phyloP scores from a whole-genome alignment of 192 early-diverging fungal species.

The Chytriomyces sp. region DNA sequence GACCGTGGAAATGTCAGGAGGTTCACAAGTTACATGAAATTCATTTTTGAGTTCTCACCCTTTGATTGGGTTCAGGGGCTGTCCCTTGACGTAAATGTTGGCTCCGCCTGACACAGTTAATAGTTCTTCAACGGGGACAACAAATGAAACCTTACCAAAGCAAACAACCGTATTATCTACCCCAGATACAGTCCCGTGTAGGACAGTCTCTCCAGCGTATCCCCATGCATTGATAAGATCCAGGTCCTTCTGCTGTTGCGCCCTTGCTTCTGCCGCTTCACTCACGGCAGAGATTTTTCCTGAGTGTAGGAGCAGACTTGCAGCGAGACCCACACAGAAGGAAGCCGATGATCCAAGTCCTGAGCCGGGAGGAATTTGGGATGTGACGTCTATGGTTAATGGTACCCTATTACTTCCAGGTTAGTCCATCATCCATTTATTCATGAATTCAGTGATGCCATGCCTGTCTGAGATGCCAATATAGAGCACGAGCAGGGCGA shows the following conservation, averaged over 20 bases:
- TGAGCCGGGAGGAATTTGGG: slow-evolving; percentile 85
- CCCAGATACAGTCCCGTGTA: slow-evolving; percentile 94
- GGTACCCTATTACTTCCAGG: background rate
- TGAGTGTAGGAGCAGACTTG: slow-evolving; percentile 65
- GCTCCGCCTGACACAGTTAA: no score
- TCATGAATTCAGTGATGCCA: background rate
- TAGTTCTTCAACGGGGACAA: background rate
- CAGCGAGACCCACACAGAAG: slow-evolving; percentile 77
- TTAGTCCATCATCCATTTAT: no score
- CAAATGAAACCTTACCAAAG: slow-evolving; percentile 60
- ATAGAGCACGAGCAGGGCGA: slow-evolving; percentile 23
- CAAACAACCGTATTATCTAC: slow-evolving; percentile 92
- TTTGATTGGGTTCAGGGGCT: slow-evolving; percentile 50
- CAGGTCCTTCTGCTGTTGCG: slow-evolving; percentile 21
- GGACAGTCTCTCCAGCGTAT: slow-evolving; percentile 88
- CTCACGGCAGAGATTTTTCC: slow-evolving; percentile 16
- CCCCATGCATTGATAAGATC: slow-evolving; percentile 86
- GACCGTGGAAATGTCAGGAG: background rate
- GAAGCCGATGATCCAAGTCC: slow-evolving; percentile 97
- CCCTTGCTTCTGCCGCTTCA: slow-evolving; percentile 9
- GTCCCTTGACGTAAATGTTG: slow-evolving; percentile 67
- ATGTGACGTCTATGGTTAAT: slow-evolving; percentile 61
- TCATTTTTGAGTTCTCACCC: slow-evolving; percentile 39
- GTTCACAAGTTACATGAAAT: background rate
- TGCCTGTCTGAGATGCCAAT: slow-evolving; percentile 9